Percentiles rank a stretch among this genome's conserved stretches.
Evolutionary conservation across 306 rosid genomes (phyloP).

Genomic region (Corylus heterophylla): DNA sequence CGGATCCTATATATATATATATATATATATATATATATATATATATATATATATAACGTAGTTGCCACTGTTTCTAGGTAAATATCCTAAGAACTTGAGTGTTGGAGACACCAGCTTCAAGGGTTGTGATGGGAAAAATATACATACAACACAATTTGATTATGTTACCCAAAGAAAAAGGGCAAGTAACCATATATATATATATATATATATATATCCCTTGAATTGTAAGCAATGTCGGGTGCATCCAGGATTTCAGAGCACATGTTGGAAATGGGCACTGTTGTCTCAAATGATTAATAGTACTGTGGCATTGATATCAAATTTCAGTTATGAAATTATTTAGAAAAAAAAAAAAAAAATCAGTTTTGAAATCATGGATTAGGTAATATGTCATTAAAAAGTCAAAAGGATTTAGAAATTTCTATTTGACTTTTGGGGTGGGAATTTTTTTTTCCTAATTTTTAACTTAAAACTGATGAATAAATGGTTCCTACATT

Average conservation of each 20-base stretch:
- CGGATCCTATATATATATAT: no score
- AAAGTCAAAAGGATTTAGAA: neutral
- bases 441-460: no score
- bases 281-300: neutral
- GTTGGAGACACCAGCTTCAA: neutral
- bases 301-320: neutral
- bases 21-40: no score
- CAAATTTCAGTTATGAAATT: neutral
- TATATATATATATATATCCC: neutral
- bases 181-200: neutral
- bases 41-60: no score
- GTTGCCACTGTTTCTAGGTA: no score
- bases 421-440: neutral
- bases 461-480: no score
- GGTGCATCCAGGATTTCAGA: neutral
- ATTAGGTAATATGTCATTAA: neutral
- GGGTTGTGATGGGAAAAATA: neutral
- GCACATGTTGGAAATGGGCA: neutral
- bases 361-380: neutral
- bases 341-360: no score
- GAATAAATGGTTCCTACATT: no score
- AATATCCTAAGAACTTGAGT: neutral
- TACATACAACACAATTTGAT: neutral
- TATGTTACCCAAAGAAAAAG: neutral
- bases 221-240: neutral